Evolutionary conservation across 805 yeast species (phyloP), one percentile per base, ranked within the genome.

Genomic region (Monosporozyma servazzii): DNA sequence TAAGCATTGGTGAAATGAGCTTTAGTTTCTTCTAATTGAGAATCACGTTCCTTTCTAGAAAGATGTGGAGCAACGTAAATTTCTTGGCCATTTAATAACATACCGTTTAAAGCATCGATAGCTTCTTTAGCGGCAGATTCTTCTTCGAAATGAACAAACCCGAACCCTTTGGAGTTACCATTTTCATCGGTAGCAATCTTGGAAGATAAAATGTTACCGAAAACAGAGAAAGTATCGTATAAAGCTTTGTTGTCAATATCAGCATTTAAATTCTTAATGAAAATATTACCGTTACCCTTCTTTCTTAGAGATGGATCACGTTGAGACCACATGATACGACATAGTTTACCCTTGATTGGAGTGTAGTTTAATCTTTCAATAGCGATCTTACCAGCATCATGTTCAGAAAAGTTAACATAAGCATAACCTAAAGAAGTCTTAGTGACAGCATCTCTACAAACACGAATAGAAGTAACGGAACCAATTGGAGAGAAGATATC

Each of bases 301-400:
- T 84, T 88, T 80, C 99, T 87, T 66, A 83, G 72, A 56, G 96
- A 80, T 59, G 99, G 98, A 72, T 93, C 98, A 76, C 98, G 88
- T 79, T 93, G 98, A 61, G 97, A 89, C 97, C 98, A 89, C 98
- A 93, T 93, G 77, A 93, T 91, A 75, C 99, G 88, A 77, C 97
- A 89, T 66, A 96, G 89, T 68, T 85, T 88, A 68, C 96, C 97
- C 73, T 90, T 90, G 75, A 93, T 83, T 66, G 82, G 82, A 54
- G 89, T 75, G 79, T 93, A 93, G 88, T 91, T 93, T 74, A 93
- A 81, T 74, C 88, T 93, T 70, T 89, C 95, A 71, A 93, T 77
- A 56, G 99, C 99, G 68, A 79, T 83, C 75, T 84, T 89, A 68
- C 96, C 98, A 68, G 93, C 97, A 58, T 79, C 86, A 61, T 79